Evolutionary conservation across 768 basidiomycete species (phyloP).

Genomic region (Russula foetens): DNA sequence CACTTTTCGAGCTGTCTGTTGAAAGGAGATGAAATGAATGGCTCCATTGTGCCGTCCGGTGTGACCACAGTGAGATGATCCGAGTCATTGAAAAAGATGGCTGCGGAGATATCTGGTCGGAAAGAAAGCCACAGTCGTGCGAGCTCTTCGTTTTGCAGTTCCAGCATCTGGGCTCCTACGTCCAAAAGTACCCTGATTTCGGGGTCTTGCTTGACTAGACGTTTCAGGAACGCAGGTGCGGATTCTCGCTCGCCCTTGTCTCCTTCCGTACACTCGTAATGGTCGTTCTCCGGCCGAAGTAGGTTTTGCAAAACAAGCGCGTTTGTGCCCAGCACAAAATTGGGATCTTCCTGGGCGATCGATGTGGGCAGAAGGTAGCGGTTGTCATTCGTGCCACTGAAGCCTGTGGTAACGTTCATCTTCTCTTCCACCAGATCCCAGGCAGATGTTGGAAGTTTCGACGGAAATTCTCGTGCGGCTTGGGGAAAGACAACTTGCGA

Average conservation of each 20-base stretch:
- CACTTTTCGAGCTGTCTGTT: conserved; percentile 31
- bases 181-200: conserved; percentile 43
- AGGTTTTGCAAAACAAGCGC: conserved; percentile 37
- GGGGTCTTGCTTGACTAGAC: conserved; percentile 30
- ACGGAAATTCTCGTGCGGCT: conserved; percentile 40
- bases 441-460: conserved; percentile 39
- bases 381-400: conserved; percentile 51
- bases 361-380: conserved; percentile 30
- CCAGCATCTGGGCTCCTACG: conserved; percentile 50
- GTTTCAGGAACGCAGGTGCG: conserved; percentile 25
- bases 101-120: conserved; percentile 29
- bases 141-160: conserved; percentile 37
- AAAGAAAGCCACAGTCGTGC: conserved; percentile 34
- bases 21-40: conserved; percentile 33
- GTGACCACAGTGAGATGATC: conserved; percentile 32
- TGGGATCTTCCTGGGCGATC: conserved; percentile 31
- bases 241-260: conserved; percentile 12
- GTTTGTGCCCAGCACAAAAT: conserved; percentile 38
- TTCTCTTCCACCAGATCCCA: conserved; percentile 45
- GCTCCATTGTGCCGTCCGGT: conserved; percentile 30
- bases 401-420: conserved; percentile 35
- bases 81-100: conserved; percentile 32
- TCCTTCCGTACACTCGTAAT: conserved; percentile 25
- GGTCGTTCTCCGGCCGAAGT: conserved; percentile 34
- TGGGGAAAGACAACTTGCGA: conserved; percentile 41